phyloP scores from a whole-genome alignment of 2,329 filamentous ascomycete species.

The Penicillium sp. region DNA sequence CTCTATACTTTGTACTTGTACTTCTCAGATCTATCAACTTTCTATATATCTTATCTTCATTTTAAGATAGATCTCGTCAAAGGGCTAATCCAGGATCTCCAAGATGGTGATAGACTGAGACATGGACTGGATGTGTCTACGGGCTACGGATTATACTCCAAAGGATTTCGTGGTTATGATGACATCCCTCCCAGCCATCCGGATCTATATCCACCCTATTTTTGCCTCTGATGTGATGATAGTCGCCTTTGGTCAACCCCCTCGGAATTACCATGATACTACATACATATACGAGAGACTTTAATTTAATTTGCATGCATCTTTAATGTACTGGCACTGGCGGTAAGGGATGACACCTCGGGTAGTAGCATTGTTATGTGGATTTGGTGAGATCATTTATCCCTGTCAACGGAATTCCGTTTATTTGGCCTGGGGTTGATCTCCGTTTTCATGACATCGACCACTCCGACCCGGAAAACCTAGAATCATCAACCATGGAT shows the following conservation, averaged over 20 bases:
- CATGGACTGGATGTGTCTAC: too few relatives aligned
- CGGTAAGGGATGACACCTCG: constrained; percentile 21
- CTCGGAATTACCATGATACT: not conserved
- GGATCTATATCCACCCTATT: constrained; percentile 4
- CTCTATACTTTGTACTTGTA: not conserved
- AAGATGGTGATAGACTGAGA: too few relatives aligned
- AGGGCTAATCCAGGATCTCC: too few relatives aligned
- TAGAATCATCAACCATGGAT: constrained; percentile 19
- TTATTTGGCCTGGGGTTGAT: not conserved
- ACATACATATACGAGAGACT: not conserved
- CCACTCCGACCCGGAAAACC: constrained; percentile 8
- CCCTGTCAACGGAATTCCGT: constrained; percentile 1
- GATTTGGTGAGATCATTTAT: constrained; percentile 15
- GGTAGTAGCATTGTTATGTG: constrained; percentile 12
- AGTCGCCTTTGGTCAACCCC: not conserved
- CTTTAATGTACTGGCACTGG: too few relatives aligned
- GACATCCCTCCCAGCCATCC: constrained; percentile 10
- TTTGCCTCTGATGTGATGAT: constrained; percentile 5
- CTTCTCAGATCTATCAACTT: not conserved
- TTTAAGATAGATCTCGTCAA: too few relatives aligned
- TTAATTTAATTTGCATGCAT: too few relatives aligned
- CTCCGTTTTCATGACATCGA: constrained; percentile 24
- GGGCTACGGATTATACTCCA: not conserved
- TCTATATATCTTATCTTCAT: not conserved
- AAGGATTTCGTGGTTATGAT: constrained; percentile 22